Base-by-base conservation (phyloP, 1,284 basidiomycete genomes). In the Apiotrichum akiyoshidainum region DNA sequence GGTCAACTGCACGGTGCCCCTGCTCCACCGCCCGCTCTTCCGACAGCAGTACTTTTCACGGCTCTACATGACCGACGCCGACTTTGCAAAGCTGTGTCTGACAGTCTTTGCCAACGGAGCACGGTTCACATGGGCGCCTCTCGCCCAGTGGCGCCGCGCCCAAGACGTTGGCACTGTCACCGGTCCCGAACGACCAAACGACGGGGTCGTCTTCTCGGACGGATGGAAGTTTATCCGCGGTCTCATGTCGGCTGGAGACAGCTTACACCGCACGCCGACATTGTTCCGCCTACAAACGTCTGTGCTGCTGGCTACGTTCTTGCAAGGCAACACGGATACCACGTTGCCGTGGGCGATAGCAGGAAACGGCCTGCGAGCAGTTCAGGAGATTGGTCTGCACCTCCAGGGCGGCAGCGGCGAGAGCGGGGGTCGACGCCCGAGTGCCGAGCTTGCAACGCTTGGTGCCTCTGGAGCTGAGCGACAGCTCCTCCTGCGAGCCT, bases 141-240 rank as follows among this genome's bases (percentile, higher is more conserved):
- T 47, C 11, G 46, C 46, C 7, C 46, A 47, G 46, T 47, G 46
- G 46, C 46, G 46, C 5, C 46, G 46, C 17, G 46, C 46, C 10
- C 46, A 47, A 31, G 46, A 47, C 46, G 64, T 66, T 14, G 68
- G 72, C 37, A 69, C 67, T 31, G 65, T 69, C 14, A 66, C 67
- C 13, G 57, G 63, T 1, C 68, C 69, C 40, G 78, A 74, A 46
- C 61, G 58, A 21, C 46, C 46, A 5, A 47, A 35, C 12, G 46
- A 47, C 17, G 33, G 33, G 5, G 26, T 31, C 8, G 17, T 47
- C 16, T 83, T 84, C 60, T 86, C 86, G 1, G 80, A 82, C 2
- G 89, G 89, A 5, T 90, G 88, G 88, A 85, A 83, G 61, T 90
- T 82, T 77, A 86, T 88, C 64, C 78, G 83, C 37, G 86, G 87